Evolutionary conservation across 768 basidiomycete genomes (phyloP).

Genomic region (Tylopilus sp.): DNA sequence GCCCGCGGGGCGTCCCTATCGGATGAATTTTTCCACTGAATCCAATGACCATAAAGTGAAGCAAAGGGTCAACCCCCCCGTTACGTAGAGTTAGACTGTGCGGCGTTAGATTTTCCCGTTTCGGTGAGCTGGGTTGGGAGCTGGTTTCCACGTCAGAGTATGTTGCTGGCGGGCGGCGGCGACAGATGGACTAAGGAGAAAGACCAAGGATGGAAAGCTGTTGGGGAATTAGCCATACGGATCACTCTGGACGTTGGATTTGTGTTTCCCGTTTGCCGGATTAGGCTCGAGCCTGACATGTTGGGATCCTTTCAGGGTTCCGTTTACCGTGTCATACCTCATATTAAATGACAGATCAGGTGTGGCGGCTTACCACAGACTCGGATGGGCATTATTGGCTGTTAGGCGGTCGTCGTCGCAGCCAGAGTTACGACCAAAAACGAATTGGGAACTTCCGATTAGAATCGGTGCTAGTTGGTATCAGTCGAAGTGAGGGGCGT

Average conservation of each 20-base stretch:
- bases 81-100: slow-evolving; percentile 23
- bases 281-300: slow-evolving; percentile 3
- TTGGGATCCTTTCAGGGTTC: slow-evolving; percentile 14
- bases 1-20: slow-evolving; percentile 3
- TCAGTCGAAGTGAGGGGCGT: not conserved
- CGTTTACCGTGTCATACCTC: not conserved
- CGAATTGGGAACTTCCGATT: not conserved
- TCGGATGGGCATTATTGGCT: not conserved
- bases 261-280: slow-evolving; percentile 1
- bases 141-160: slow-evolving; percentile 7
- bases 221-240: slow-evolving; percentile 5
- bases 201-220: slow-evolving; percentile 8
- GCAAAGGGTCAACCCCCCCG: slow-evolving; percentile 18
- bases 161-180: slow-evolving; percentile 15
- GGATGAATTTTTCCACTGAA: slow-evolving; percentile 13
- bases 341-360: not conserved
- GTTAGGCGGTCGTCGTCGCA: not conserved
- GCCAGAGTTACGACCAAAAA: not conserved
- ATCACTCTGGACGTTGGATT: slow-evolving; percentile 3
- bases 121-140: slow-evolving; percentile 4
- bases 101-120: slow-evolving; percentile 11
- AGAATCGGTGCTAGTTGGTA: not conserved
- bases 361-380: not conserved
- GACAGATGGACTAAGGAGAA: slow-evolving; percentile 20
- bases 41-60: slow-evolving; percentile 10